phyloP scores from a whole-genome alignment of 148 eudicot genomes.

The Suaeda aralocaspica region DNA sequence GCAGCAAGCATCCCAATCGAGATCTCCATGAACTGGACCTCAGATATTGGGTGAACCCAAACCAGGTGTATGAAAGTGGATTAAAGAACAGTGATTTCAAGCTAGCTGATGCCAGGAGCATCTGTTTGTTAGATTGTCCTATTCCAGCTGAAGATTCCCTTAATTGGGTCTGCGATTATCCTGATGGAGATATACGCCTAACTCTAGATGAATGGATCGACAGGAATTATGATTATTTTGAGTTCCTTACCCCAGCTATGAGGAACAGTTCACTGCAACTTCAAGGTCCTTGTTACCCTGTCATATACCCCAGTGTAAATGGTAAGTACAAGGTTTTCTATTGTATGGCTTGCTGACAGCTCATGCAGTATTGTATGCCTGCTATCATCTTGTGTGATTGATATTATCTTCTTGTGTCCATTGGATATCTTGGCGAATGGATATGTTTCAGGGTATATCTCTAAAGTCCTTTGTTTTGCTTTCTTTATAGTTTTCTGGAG shows the following conservation, averaged over 20 bases:
- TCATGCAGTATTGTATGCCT: background rate
- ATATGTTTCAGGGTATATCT: background rate
- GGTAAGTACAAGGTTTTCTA: slow-evolving; percentile 37
- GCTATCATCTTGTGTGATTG: background rate
- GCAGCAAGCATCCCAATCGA: slow-evolving; percentile 68
- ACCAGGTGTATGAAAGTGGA: slow-evolving; percentile 89
- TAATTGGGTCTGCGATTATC: slow-evolving; percentile 98
- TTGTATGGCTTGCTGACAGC: background rate
- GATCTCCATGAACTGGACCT: slow-evolving; percentile 76
- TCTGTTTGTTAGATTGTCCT: slow-evolving; percentile 92
- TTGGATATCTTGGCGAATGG: background rate
- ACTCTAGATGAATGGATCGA: slow-evolving; percentile 80
- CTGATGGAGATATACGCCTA: slow-evolving; percentile 83
- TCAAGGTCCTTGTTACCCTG: slow-evolving; percentile 97
- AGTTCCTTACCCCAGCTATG: slow-evolving; percentile 77
- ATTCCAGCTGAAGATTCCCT: slow-evolving; percentile 80
- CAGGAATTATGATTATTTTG: slow-evolving; percentile 81
- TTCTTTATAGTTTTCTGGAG: slow-evolving; percentile 75
- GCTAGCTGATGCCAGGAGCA: slow-evolving; percentile 77
- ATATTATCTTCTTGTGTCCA: background rate
- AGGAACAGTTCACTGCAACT: slow-evolving; percentile 91
- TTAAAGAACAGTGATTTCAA: slow-evolving; percentile 47
- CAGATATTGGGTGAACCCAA: slow-evolving; percentile 87
- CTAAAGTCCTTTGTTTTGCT: slow-evolving; percentile 16
- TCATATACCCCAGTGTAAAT: slow-evolving; percentile 90